These are phyloP conservation scores for Chalciporus chontae DNA, from an alignment of 768 basidiomycete species.

Conservation along the genomic window DNA sequence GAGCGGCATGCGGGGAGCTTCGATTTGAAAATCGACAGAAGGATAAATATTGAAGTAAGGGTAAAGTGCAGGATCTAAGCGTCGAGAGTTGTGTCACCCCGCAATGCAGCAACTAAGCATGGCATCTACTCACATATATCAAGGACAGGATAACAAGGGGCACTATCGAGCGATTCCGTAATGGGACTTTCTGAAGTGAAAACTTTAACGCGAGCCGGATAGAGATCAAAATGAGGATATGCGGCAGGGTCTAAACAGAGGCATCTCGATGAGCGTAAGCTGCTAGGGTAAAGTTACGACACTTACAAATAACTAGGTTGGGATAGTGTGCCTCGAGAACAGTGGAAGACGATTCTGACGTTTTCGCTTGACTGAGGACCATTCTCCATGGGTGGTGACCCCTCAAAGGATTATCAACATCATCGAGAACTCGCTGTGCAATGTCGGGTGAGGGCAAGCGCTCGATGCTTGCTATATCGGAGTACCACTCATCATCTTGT, in stretches of 20 bases:
- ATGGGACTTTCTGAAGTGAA: not conserved
- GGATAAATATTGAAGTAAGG: conserved; percentile 45
- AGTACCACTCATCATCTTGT: conserved; percentile 40
- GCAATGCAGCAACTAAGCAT: no score
- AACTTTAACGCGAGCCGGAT: conserved; percentile 20
- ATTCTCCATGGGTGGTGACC: conserved; percentile 7
- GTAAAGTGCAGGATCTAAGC: conserved; percentile 32
- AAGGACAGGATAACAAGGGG: conserved; percentile 19
- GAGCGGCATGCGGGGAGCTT: not conserved
- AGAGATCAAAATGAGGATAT: conserved; percentile 34
- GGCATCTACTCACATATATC: conserved; percentile 15
- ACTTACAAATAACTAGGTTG: conserved; percentile 29
- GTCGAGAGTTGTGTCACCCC: no score
- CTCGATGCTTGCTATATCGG: conserved; percentile 32
- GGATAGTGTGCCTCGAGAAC: conserved; percentile 20
- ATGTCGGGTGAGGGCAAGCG: conserved; percentile 57
- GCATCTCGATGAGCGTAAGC: conserved; percentile 4
- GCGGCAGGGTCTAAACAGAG: conserved; percentile 12
- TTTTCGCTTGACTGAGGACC: not conserved
- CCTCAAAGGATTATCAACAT: conserved; percentile 39
- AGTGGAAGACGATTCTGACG: not conserved
- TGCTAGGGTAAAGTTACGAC: not conserved
- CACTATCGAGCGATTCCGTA: not conserved
- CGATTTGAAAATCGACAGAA: conserved; percentile 1
- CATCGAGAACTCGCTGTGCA: conserved; percentile 51